Base-by-base conservation (phyloP, 306 rosid species). In the Vigna angularis region DNA sequence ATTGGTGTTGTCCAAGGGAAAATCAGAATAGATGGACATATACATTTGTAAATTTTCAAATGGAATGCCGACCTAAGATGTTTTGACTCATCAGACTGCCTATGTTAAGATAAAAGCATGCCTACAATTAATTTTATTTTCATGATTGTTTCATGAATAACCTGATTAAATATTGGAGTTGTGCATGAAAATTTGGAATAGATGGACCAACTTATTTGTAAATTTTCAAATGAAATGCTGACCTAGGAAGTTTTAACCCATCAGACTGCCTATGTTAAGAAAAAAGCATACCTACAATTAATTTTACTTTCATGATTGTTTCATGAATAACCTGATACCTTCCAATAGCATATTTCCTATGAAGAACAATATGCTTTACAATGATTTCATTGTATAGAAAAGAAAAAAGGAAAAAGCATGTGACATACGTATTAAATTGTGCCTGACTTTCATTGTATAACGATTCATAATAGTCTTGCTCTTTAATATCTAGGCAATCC, bases 391-490 rank as follows among this genome's bases (percentile, higher is more conserved):
- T 68, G 40, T 18, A 58, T 26, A 18, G 38, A 9, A 73, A 53
- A 40, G 11, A 40, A 40, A 7, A 47, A 20, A 75, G 22, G 53
- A 80, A 22, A 69, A 63, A 67, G 56, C 77, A 52, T 72, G 72
- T 70, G 50, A 24, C 91, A 69, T 83, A 94, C 97, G 97, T 89
- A 81, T 94, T 89, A 74, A 94, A 92, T 44, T 88, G 88, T 57
- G 97, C 87, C 80, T 84, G 98, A 80, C 97, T 92, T 51, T 92
- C 97, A 82, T 73, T 89, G 81, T 95, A 92, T 70, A 95, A 71
- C 26, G 98, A 88, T 83, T 92, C 98, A 45, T 95, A 95, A 85
- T 87, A 95, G 83, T 89, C 96, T 66, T 88, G 89, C 86, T 95
- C 98, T 76, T 84, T 85, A 52, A 89, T 78, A 83, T 95, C 98